A percentile compares a stretch with the other conserved stretches of the same genome.
These are phyloP conservation scores for Paramecium tetraurelia DNA, from an alignment of 73 alveolate species.

Conservation along the genomic window DNA sequence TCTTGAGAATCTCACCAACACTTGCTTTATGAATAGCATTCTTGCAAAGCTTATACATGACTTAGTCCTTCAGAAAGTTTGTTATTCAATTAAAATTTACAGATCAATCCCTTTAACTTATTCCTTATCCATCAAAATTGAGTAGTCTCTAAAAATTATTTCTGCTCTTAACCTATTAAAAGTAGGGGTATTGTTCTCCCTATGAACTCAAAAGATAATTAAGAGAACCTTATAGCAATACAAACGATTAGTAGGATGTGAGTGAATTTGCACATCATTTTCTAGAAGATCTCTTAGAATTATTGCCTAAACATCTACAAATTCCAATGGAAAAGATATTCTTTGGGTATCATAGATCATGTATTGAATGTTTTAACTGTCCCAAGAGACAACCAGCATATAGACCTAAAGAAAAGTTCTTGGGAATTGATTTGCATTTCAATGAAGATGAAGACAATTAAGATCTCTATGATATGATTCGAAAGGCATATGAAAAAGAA, in stretches of 20 bases:
- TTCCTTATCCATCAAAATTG: neutral
- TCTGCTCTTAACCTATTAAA: neutral
- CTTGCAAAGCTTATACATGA: slow-evolving; percentile 2
- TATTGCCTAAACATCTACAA: neutral
- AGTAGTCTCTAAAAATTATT: slow-evolving; percentile 14
- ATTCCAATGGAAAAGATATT: neutral
- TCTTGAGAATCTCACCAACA: slow-evolving; percentile 21
- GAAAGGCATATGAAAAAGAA: slow-evolving; percentile 10
- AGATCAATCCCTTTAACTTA: neutral
- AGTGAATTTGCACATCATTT: slow-evolving; percentile 42
- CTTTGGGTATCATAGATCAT: slow-evolving; percentile 20
- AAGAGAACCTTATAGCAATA: slow-evolving; percentile 37
- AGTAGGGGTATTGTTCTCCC: slow-evolving; percentile 43
- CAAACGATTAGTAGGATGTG: slow-evolving; percentile 49
- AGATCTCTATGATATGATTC: slow-evolving; percentile 2
- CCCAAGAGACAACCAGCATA: neutral
- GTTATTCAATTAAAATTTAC: neutral
- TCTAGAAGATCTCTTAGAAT: neutral
- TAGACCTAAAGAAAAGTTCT: neutral
- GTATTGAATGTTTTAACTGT: neutral
- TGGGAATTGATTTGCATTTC: slow-evolving; percentile 41
- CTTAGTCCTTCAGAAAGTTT: neutral
- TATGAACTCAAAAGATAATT: slow-evolving; percentile 30
- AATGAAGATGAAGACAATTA: neutral
- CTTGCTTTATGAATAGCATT: slow-evolving; percentile 31